Base-by-base conservation (phyloP, 2,329 filamentous ascomycete species). In the Trichocomaceae sp. region DNA sequence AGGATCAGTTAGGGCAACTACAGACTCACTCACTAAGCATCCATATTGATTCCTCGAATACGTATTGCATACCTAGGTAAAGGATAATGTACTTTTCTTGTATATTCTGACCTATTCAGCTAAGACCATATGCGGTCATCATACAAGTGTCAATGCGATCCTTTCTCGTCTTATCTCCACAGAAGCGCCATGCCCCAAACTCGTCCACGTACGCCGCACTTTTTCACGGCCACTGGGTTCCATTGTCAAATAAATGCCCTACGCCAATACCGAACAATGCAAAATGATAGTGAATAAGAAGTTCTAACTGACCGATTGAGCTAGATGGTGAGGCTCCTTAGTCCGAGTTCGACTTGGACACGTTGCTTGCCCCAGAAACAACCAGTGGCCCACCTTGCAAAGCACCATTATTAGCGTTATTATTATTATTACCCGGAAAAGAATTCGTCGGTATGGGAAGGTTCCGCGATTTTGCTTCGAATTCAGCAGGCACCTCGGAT, bases 401-500 rank as follows among this genome's bases (percentile, higher is more conserved):
- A 2, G 64, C 33, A 8, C 60, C 58, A 53, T 62, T 67, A 50
- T 35, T 35, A 35, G 12, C 26, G 23, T 61, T 67, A 48, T 35
- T 35, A 35, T 35, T 35, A 15, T 2, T 35, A 35, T 35, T 35
- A 15, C 58, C 58, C 7, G 64, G 47, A 52, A 65, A 65, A 23
- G 63, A 48, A 31, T 61, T 51, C 20, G 63, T 57, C 8, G 64
- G 55, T 37, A 57, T 44, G 41, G 64, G 42, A 33, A 56, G 55
- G 41, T 62, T 52, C n/a, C 71, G 68, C 33, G 64, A 66, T 55
- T 72, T 73, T 41, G 71, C 45, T 48, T 75, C 71, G 57, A 72
- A 74, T 7, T 70, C 69, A 33, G 72, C 72, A 9, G 68, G 64
- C 5, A 74, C 68, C 60, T 76, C 68, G 8, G 75, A 75, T 31